Conservation (phyloP, 1,139 yeast species). For the Taphrina wiesneri region DNA sequence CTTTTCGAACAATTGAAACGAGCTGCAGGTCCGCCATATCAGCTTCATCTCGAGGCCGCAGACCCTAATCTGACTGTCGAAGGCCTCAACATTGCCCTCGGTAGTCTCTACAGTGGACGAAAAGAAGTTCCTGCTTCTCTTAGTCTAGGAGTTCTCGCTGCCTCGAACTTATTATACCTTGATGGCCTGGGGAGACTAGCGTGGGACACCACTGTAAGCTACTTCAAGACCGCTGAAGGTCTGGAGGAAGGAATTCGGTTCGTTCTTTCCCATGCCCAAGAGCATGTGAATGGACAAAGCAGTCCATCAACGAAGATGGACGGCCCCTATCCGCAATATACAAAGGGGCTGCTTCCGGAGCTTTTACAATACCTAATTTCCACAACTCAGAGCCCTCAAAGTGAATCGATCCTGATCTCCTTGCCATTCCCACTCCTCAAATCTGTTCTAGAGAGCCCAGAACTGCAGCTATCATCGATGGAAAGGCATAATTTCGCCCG, state of each 20-base stretch:
- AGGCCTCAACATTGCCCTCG: conserved; percentile 24
- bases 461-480: conserved; percentile 9
- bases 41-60: conserved; percentile 23
- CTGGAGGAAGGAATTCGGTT: conserved; percentile 22
- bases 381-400: background rate
- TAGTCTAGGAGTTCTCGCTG: conserved; percentile 21
- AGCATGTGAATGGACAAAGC: background rate
- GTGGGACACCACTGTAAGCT: conserved; percentile 5
- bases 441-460: conserved; percentile 16
- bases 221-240: conserved; percentile 18
- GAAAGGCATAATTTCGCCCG: conserved; percentile 29
- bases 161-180: conserved; percentile 19
- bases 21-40: conserved; percentile 27
- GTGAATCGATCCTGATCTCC: conserved; percentile 17
- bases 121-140: conserved; percentile 7
- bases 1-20: conserved; percentile 18
- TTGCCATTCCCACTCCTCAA: conserved; percentile 31
- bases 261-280: background rate
- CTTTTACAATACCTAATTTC: conserved; percentile 8
- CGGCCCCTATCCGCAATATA: conserved; percentile 21
- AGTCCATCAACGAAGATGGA: background rate
- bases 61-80: conserved; percentile 29
- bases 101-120: conserved; percentile 22
- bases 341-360: conserved; percentile 7
- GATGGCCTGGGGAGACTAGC: conserved; percentile 23